Percentiles rank a stretch among this genome's conserved stretches.
phyloP scores from a whole-genome alignment of 73 alveolate species.

The Uronychia binucleata region DNA sequence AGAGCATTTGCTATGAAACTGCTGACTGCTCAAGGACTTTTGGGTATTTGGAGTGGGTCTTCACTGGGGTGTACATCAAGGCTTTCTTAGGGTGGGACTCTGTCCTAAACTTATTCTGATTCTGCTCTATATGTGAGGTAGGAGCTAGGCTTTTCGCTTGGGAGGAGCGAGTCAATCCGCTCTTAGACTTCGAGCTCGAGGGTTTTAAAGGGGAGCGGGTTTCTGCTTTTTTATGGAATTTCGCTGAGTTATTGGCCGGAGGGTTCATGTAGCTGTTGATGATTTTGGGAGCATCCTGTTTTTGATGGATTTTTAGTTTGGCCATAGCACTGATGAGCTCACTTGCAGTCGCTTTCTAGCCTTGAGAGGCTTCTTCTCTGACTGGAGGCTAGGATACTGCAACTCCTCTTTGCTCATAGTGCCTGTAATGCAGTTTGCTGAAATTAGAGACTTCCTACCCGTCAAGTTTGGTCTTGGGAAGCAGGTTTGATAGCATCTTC shows the following conservation, averaged over 20 bases:
- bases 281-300: no score
- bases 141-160: not conserved
- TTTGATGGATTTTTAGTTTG: no score
- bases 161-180: not conserved
- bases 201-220: not conserved
- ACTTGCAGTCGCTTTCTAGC: no score
- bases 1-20: not conserved
- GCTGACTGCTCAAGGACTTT: not conserved
- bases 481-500: conserved; percentile 22
- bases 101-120: not conserved
- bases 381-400: no score
- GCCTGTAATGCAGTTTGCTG: no score
- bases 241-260: no score
- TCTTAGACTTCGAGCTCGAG: not conserved
- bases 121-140: not conserved
- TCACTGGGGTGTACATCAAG: not conserved
- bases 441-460: no score
- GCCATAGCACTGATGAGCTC: no score
- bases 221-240: no score
- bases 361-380: no score
- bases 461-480: conserved; percentile 33
- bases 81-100: not conserved
- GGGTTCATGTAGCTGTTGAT: no score
- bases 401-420: no score
- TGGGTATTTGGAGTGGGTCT: not conserved